Evolutionary conservation across 768 basidiomycete genomes (phyloP).

Genomic region (Gelatoporia subvermispora): DNA sequence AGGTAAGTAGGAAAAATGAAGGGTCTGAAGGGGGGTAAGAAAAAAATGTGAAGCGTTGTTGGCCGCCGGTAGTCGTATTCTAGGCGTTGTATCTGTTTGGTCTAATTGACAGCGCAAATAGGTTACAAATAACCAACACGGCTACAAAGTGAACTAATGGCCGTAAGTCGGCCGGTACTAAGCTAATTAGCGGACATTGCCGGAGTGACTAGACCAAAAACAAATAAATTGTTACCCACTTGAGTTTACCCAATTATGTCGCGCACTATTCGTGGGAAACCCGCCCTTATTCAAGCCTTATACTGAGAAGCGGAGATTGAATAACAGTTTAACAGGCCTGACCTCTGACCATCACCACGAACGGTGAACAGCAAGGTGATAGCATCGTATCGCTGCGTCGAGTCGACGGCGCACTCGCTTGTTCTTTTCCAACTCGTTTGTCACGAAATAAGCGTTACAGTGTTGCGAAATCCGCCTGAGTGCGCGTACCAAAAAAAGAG

Average conservation of each 20-base stretch:
- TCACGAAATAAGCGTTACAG: slow-evolving; percentile 41
- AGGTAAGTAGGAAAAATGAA: slow-evolving; percentile 9
- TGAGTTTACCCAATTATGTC: no score
- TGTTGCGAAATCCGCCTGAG: slow-evolving; percentile 39
- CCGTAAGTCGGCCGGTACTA: background rate
- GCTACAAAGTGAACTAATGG: background rate
- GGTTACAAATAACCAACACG: slow-evolving; percentile 11
- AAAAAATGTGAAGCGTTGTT: slow-evolving; percentile 34
- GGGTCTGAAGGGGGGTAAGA: slow-evolving; percentile 33
- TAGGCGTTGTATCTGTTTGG: slow-evolving; percentile 24
- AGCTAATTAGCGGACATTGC: background rate
- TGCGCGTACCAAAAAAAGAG: slow-evolving; percentile 38
- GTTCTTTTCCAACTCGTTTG: slow-evolving; percentile 31
- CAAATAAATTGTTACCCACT: no score
- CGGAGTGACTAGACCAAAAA: background rate
- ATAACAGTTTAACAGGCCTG: slow-evolving; percentile 16
- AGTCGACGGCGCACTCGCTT: slow-evolving; percentile 10
- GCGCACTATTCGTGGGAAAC: no score
- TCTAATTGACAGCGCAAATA: slow-evolving; percentile 16
- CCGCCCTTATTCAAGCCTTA: no score
- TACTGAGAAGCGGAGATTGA: slow-evolving; percentile 20
- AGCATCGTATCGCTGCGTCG: slow-evolving; percentile 15
- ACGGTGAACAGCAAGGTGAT: slow-evolving; percentile 24
- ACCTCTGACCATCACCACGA: slow-evolving; percentile 25
- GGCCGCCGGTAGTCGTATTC: slow-evolving; percentile 14